Evolutionary conservation across 495 filamentous ascomycete genomes (phyloP), one percentile per base, ranked within the genome.

Genomic region (Coniosporium apollinis): DNA sequence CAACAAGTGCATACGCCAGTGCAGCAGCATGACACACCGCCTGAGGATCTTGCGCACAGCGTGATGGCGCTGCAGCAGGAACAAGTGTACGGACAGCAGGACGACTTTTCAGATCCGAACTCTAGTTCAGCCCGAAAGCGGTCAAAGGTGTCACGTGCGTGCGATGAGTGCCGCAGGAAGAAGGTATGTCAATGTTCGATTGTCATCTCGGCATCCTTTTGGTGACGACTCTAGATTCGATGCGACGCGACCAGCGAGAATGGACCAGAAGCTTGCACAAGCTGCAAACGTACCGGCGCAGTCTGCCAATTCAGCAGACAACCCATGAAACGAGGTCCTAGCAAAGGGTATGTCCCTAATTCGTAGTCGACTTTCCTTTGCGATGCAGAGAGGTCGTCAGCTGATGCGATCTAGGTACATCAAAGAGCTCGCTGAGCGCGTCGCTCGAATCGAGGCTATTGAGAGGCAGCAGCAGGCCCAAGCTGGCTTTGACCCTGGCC

Each of bases 161-260:
- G 87, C 44, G 87, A 96, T 56, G 87, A 96, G 49, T 96, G 87
- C 50, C 70, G 87, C 33, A 70, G 87, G 34, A 96, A 94, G 55
- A 96, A 96, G 67, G 74, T 78, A 60, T 15, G 45, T 42, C 14
- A 26, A 26, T 26, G 24, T 13, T 13, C 36, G 2, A 14, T 22
- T 4, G 11, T 28, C 28, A 13, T 13, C 20, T 21, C 14, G 18
- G 5, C 7, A 9, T n/a, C 22, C 6, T 6, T 15, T 15, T n/a
- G 24, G 28, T 37, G 39, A 16, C 41, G 22, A 22, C 6, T n/a
- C 30, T 32, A 79, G 76, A 85, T 94, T 43, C 81, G 85, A 48
- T 96, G 87, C 46, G 86, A 94, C 63, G 82, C 84, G 4, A 74
- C 72, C 38, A 76, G 76, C 8, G 85, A 93, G 49, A 70, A 69